Base-by-base conservation (phyloP, 2,329 filamentous ascomycete genomes). In the Microcera coccophila region DNA sequence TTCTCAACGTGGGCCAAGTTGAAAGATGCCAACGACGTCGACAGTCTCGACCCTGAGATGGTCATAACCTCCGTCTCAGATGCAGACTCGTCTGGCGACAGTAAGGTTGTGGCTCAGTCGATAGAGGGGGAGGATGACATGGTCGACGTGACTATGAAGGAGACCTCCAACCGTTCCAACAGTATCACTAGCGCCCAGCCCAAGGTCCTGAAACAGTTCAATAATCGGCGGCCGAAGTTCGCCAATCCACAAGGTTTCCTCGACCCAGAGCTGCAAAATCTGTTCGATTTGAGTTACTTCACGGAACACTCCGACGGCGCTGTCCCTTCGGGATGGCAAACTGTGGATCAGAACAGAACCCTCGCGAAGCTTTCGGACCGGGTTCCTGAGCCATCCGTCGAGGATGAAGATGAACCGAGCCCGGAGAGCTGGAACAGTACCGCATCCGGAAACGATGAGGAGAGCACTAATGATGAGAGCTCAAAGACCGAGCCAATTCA, bases 111-210 rank as follows among this genome's bases (percentile, higher is more conserved):
- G 44, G 84, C 88, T 34, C 78, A 81, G 20, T 95, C 90, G 3
- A 78, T 95, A 2, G 84, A 90, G 61, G 87, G 89, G 9, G 91
- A 96, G 62, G 90, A 96, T 48, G 88, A 88, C 48, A 81, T 96
- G 58, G 87, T 97, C 5, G 87, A 96, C 60, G 83, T 98, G 14
- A 87, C 86, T 1, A 90, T 96, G 84, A 82, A 81, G 40, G 84
- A 89, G 54, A 69, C 71, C 3, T 60, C 60, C 14, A 70, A 75
- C 51, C 59, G 40, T 11, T 19, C 15, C 33, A 11, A 9, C 8
- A 33, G 16, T 20, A n/a, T n/a, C n/a, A 40, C 45, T 8, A 42
- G 49, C n/a, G 41, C 46, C 50, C 38, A 46, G 39, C 43, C 64
- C 7, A 52, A 55, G 39, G 41, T 68, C 33, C 61, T 76, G 43